Base-by-base conservation (phyloP, 2,329 filamentous ascomycete species). In the Beauveria varroae region DNA sequence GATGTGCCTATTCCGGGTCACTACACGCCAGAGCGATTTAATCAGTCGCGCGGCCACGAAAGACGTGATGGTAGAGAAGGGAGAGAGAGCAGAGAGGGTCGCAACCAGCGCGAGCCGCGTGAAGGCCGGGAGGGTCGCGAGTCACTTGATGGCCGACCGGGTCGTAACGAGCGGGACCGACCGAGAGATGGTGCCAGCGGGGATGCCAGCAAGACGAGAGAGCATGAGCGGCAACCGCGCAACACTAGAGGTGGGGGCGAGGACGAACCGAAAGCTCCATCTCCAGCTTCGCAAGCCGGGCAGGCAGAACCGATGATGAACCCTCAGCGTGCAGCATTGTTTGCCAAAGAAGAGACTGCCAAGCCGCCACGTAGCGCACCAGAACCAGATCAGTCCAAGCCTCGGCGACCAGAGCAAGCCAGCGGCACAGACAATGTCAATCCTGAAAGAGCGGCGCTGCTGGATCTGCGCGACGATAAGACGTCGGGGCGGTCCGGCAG, bases 1-100 rank as follows among this genome's bases (percentile, higher is more conserved):
- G 83, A 87, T 64, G 78, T 84, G 12, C 82, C 82, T 8, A 78
- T 82, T 51, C 78, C 79, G 0, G 76, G 76, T 2, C 78, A 79
- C 63, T 78, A 76, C 59, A 73, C 73, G 10, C 74, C 78, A 26
- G 79, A 81, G 56, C 75, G 80, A 40, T 80, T 76, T 62, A 70
- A 69, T 12, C 77, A 76, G 61, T 70, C 74, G 20, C 75, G 77
- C 18, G 69, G 64, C 55, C 73, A 75, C 43, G 77, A 80, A 16
- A 70, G 72, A 24, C 72, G 75, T n/a, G 75, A 77, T 44, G 65
- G 64, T 6, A 73, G 75, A 53, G 74, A 76, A 71, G 24, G 20
- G 53, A 70, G 72, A 47, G 74, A 76, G 37, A 47, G 65, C 18
- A 69, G 73, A 10, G 70, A 74, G 20, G 59, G 64, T 20, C 64